Conservation (phyloP, 2,329 filamentous ascomycete species). For the Aspergillus jensenii region DNA sequence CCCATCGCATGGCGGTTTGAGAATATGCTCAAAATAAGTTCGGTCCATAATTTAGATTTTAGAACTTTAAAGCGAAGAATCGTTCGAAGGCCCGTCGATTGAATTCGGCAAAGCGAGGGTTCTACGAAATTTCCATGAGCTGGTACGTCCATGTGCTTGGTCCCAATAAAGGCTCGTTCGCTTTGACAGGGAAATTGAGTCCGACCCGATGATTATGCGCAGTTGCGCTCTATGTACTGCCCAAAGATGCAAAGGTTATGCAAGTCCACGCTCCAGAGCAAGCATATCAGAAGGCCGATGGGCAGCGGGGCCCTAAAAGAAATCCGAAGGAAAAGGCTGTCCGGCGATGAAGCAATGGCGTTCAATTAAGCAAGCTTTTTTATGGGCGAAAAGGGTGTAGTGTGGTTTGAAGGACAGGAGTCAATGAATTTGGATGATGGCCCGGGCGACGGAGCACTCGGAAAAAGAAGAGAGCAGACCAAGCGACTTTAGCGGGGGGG, state of each 20-base stretch:
- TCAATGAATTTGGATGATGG: neutral
- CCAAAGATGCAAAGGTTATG: no score
- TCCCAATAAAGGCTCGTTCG: no score
- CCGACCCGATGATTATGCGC: no score
- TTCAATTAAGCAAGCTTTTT: neutral
- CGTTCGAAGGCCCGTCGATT: neutral
- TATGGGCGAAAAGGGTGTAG: neutral
- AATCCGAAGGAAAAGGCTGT: neutral
- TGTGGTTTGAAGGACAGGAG: neutral
- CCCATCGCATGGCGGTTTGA: neutral
- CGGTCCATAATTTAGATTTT: neutral
- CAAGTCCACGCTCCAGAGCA: neutral
- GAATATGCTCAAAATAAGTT: neutral
- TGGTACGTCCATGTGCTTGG: no score
- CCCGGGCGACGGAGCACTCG: neutral
- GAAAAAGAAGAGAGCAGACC: neutral
- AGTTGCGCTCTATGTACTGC: no score
- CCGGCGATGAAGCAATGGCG: neutral
- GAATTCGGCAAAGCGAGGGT: neutral
- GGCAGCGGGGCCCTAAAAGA: neutral
- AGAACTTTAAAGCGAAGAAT: neutral
- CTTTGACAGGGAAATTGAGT: no score
- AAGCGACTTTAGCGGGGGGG: neutral
- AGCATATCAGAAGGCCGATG: neutral
- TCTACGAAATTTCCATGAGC: neutral